These are phyloP conservation scores for Caryopteris hybrid DNA, from an alignment of 305 asterid genomes.

Conservation along the genomic window DNA sequence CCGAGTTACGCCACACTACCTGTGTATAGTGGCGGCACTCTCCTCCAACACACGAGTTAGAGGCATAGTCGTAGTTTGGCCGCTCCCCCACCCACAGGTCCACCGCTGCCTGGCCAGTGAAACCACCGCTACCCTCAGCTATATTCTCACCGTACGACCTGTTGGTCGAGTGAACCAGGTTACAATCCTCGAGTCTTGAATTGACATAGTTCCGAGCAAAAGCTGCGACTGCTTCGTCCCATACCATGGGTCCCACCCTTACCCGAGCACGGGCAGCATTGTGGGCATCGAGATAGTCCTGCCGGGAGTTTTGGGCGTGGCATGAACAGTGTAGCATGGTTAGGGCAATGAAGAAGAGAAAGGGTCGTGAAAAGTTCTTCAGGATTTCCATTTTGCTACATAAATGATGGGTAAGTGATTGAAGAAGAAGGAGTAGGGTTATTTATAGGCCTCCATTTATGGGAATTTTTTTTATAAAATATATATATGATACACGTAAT, in stretches of 20 bases:
- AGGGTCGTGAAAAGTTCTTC: background rate
- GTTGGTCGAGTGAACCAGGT: conserved; percentile 21
- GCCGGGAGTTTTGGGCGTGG: conserved; percentile 28
- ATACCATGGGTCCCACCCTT: conserved; percentile 23
- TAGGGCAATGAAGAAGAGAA: background rate
- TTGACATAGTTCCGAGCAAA: conserved; percentile 35
- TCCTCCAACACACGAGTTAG: conserved; percentile 31
- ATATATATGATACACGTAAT: too few species aligned
- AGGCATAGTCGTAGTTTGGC: conserved; percentile 2
- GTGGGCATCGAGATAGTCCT: conserved; percentile 35
- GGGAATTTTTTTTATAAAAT: too few species aligned
- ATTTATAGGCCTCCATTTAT: too few species aligned
- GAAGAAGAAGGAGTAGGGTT: too few species aligned
- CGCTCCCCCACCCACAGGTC: conserved; percentile 41
- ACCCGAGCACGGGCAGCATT: conserved; percentile 34
- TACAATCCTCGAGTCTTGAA: conserved; percentile 27
- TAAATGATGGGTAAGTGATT: too few species aligned
- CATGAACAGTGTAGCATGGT: too few species aligned
- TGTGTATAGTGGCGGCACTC: conserved; percentile 33
- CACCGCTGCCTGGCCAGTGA: conserved; percentile 32
- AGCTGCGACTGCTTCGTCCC: conserved; percentile 32
- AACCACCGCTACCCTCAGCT: conserved; percentile 33
- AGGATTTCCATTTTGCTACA: background rate
- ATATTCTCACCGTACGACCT: conserved; percentile 43
- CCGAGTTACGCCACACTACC: conserved; percentile 41